Evolutionary conservation across 768 basidiomycete species (phyloP).

Genomic region (Xanthoconium purpureum): DNA sequence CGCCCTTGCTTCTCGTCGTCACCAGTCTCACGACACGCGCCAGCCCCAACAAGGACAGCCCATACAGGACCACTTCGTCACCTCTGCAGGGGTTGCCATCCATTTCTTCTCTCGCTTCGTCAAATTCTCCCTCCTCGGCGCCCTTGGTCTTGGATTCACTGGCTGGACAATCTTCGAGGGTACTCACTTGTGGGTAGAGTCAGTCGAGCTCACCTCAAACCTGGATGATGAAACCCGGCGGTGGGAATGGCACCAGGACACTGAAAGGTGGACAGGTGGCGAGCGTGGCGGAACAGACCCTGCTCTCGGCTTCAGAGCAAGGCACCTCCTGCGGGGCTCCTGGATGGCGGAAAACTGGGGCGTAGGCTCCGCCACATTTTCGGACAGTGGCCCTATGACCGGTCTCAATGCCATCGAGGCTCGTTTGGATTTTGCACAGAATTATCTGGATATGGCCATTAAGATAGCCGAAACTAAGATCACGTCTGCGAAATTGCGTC

Average conservation of each 20-base stretch:
- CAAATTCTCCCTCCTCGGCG: slow-evolving; percentile 47
- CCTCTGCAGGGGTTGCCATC: slow-evolving; percentile 39
- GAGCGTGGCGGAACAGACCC: slow-evolving; percentile 68
- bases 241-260: slow-evolving; percentile 70
- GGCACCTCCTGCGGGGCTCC: slow-evolving; percentile 62
- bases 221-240: slow-evolving; percentile 48
- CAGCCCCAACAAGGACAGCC: slow-evolving; percentile 11
- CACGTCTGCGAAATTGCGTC: slow-evolving; percentile 40
- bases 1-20: slow-evolving; percentile 6
- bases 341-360: slow-evolving; percentile 75
- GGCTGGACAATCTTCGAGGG: slow-evolving; percentile 50
- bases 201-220: slow-evolving; percentile 44
- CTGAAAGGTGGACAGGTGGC: slow-evolving; percentile 61
- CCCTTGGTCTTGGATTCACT: slow-evolving; percentile 43
- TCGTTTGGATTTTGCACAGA: slow-evolving; percentile 51
- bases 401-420: slow-evolving; percentile 49
- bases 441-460: slow-evolving; percentile 50
- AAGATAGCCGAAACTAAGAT: slow-evolving; percentile 41
- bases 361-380: slow-evolving; percentile 40
- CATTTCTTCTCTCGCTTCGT: slow-evolving; percentile 45
- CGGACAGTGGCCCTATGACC: slow-evolving; percentile 33
- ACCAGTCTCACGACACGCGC: slow-evolving; percentile 16
- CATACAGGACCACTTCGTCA: slow-evolving; percentile 34
- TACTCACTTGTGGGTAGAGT: slow-evolving; percentile 64
- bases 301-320: slow-evolving; percentile 55